phyloP scores from a whole-genome alignment of 1,284 basidiomycete genomes.

The Pseudozyma sp. region DNA sequence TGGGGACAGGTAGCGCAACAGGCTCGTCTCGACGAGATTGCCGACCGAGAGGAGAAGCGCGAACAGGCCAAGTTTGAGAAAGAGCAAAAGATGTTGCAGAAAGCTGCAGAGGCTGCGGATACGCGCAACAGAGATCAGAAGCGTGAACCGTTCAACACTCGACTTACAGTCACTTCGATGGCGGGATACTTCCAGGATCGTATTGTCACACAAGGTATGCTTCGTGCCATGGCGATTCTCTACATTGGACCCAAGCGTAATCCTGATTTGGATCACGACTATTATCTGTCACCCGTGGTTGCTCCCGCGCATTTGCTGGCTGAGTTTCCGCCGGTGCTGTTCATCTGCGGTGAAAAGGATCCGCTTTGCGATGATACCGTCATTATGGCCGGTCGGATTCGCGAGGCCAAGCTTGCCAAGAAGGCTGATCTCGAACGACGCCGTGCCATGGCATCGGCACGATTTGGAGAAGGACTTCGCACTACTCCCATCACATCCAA shows the following conservation, averaged over 20 bases:
- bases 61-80: conserved; percentile 38
- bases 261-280: conserved; percentile 93
- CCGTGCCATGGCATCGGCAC: conserved; percentile 65
- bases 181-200: conserved; percentile 74
- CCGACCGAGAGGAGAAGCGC: conserved; percentile 34
- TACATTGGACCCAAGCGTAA: conserved; percentile 92
- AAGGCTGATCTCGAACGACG: conserved; percentile 72
- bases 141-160: conserved; percentile 75
- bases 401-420: conserved; percentile 83
- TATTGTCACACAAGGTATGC: conserved; percentile 70
- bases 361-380: conserved; percentile 81
- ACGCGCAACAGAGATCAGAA: conserved; percentile 36
- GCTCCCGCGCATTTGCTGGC: conserved; percentile 85
- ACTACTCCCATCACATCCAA: conserved; percentile 69
- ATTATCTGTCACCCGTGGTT: conserved; percentile 92
- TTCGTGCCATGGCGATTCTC: conserved; percentile 97
- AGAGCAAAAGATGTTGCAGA: conserved; percentile 42
- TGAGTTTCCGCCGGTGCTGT: conserved; percentile 85
- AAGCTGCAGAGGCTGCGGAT: conserved; percentile 48
- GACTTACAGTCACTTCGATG: conserved; percentile 94
- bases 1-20: conserved; percentile 45
- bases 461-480: conserved; percentile 71
- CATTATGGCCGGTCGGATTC: conserved; percentile 89
- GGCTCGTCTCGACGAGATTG: conserved; percentile 29
- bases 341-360: conserved; percentile 84